A percentile compares a stretch with the other conserved stretches of the same genome.
Evolutionary conservation across 1,139 yeast species (phyloP).

Genomic region (Lodderomyces orthopsilosis): DNA sequence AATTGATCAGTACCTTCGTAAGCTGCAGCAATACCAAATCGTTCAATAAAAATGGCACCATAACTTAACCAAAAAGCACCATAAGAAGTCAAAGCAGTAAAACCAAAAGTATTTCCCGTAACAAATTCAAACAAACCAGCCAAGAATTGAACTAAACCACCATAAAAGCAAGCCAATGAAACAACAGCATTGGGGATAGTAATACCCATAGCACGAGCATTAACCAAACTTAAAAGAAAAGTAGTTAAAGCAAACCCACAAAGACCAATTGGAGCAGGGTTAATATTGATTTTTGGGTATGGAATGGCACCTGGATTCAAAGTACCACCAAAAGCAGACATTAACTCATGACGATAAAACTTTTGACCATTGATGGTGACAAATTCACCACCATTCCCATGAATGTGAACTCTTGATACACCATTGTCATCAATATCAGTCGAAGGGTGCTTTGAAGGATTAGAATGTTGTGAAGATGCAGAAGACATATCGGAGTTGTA

Average conservation of each 20-base stretch:
- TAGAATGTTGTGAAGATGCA: background rate
- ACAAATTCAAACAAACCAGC: conserved; percentile 54
- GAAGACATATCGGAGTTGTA: background rate
- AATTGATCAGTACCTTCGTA: conserved; percentile 47
- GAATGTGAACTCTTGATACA: conserved; percentile 15
- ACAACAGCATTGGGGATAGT: conserved; percentile 37
- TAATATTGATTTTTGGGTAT: conserved; percentile 23
- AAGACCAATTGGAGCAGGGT: conserved; percentile 31
- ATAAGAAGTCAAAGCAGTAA: conserved; percentile 39
- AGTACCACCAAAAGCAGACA: conserved; percentile 40
- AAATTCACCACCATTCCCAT: conserved; percentile 23
- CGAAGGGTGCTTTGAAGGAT: background rate
- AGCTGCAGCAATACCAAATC: conserved; percentile 53
- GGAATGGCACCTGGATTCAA: conserved; percentile 43
- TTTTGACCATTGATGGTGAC: conserved; percentile 25
- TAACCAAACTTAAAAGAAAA: conserved; percentile 42
- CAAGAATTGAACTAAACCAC: conserved; percentile 46
- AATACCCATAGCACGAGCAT: conserved; percentile 43
- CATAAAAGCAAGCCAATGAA: conserved; percentile 44
- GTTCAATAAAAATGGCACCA: conserved; percentile 60
- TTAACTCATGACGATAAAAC: conserved; percentile 30
- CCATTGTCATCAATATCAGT: conserved; percentile 14
- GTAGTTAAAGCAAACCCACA: conserved; percentile 53
- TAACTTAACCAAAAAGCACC: conserved; percentile 57
- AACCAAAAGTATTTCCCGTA: conserved; percentile 41